A percentile compares a stretch with the other conserved stretches of the same genome.
These are phyloP conservation scores for Phytophthora hibernalis DNA, from an alignment of 352 stramenopile genomes.

Conservation along the genomic window DNA sequence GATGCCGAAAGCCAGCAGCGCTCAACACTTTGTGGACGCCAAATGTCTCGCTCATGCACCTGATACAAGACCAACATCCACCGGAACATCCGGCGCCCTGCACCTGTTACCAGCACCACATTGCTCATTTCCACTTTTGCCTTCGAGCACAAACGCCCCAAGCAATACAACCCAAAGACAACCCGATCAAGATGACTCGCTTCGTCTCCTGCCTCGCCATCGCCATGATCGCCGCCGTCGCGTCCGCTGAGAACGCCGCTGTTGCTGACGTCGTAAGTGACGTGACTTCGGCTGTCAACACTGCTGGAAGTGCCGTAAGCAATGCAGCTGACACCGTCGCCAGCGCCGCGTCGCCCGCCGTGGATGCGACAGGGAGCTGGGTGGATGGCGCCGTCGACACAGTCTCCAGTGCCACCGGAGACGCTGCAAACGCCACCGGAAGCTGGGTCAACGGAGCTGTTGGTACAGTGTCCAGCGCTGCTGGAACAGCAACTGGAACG, in stretches of 20 bases:
- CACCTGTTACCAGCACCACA: neutral
- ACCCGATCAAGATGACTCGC: slow-evolving; percentile 29
- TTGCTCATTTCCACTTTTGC: slow-evolving; percentile 32
- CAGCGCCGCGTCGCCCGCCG: slow-evolving; percentile 15
- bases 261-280: slow-evolving; percentile 18
- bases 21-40: slow-evolving; percentile 15
- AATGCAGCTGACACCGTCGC: slow-evolving; percentile 10
- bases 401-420: slow-evolving; percentile 20
- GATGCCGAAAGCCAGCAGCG: neutral
- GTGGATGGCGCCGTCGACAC: slow-evolving; percentile 20
- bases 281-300: slow-evolving; percentile 21
- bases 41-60: slow-evolving; percentile 21
- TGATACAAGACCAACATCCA: slow-evolving; percentile 13
- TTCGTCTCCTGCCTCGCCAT: slow-evolving; percentile 31
- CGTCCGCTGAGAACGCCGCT: slow-evolving; percentile 5
- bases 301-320: slow-evolving; percentile 16
- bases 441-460: slow-evolving; percentile 29
- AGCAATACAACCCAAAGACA: too few relatives aligned
- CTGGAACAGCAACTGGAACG: neutral
- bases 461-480: slow-evolving; percentile 21
- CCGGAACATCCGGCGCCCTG: too few relatives aligned
- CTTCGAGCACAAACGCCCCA: slow-evolving; percentile 4
- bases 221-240: slow-evolving; percentile 12
- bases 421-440: slow-evolving; percentile 22
- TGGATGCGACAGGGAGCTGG: slow-evolving; percentile 26